Base-by-base conservation (phyloP, 2,329 filamentous ascomycete genomes). In the Fusarium temperatum region DNA sequence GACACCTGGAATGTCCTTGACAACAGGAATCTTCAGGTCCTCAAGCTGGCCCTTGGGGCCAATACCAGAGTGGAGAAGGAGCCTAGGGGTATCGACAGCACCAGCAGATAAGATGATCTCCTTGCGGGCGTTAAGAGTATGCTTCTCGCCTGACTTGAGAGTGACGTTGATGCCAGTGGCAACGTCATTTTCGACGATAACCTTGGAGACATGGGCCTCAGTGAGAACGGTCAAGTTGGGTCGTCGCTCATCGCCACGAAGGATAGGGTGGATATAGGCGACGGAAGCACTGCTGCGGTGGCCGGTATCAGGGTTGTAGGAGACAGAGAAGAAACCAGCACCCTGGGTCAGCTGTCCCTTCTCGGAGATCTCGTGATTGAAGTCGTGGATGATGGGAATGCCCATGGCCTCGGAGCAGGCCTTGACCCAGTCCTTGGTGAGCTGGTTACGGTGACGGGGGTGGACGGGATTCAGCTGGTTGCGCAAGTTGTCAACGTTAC, bases 391-490 rank as follows among this genome's bases (percentile, higher is more conserved):
- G 62, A 97, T 84, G 60, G 95, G 95, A 73, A 98, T 94, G 80
- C 92, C 85, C 84, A 97, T 88, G 30, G 94, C 93, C 35, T 87
- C 89, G 72, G 93, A 92, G 87, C 94, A 96, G 38, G 94, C 90
- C 78, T 92, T 85, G 65, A 98, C 89, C 95, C 95, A 98, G 83
- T 97, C 95, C 83, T 94, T 90, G 87, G 94, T 97, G 58, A 98
- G 88, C 87, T 97, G 93, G 85, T 97, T 98, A 77, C 94, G 89
- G 85, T 97, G 94, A 67, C 92, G 90, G 66, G 90, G 88, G 83
- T 97, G 94, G 39, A 97, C 94, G 15, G 94, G 94, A 84, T 97
- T 94, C 71, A 97, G 89, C n/a, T 93, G 94, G 87, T 96, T 97
- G 82, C 93, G 92, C 77, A 97, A 88, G 83, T 93, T 94, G 86